Evolutionary conservation across 2,329 filamentous ascomycete genomes (phyloP).

Genomic region (Pseudonectria foliicola): DNA sequence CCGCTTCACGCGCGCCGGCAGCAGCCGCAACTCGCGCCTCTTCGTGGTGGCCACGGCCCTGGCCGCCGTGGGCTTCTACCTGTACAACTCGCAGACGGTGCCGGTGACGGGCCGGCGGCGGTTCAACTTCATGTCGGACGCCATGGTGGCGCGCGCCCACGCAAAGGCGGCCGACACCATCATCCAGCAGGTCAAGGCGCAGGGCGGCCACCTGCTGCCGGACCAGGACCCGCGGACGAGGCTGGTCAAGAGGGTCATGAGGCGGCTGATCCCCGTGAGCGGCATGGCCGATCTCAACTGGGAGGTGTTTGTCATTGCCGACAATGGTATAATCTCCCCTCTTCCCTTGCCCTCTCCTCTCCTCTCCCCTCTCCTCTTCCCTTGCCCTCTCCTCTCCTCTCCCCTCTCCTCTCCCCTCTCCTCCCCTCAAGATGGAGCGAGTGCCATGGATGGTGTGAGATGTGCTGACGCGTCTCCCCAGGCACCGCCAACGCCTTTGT

Average conservation of each 20-base stretch:
- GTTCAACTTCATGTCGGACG: constrained; percentile 60
- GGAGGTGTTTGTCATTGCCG: constrained; percentile 72
- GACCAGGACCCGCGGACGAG: constrained; percentile 49
- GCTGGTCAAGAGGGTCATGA: constrained; percentile 58
- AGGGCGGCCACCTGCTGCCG: constrained; percentile 49
- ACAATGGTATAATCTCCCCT: constrained; percentile 43
- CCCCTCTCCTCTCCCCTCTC: no score
- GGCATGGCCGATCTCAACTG: constrained; percentile 54
- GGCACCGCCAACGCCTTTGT: constrained; percentile 67
- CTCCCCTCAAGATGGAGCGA: no score
- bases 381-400: no score
- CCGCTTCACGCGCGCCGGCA: constrained; percentile 21
- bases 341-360: no score
- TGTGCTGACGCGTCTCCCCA: constrained; percentile 13
- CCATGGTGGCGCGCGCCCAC: constrained; percentile 42
- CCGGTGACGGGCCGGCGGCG: constrained; percentile 64
- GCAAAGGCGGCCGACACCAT: constrained; percentile 29
- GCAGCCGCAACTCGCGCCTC: constrained; percentile 24
- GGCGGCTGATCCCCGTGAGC: constrained; percentile 58
- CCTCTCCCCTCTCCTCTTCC: no score
- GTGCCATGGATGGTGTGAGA: no score
- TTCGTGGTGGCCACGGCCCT: constrained; percentile 34
- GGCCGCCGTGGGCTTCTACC: constrained; percentile 53
- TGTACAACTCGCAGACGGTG: constrained; percentile 63
- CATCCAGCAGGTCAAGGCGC: constrained; percentile 44